Conservation (phyloP, 768 basidiomycete genomes). For the Flagelloscypha sp. region DNA sequence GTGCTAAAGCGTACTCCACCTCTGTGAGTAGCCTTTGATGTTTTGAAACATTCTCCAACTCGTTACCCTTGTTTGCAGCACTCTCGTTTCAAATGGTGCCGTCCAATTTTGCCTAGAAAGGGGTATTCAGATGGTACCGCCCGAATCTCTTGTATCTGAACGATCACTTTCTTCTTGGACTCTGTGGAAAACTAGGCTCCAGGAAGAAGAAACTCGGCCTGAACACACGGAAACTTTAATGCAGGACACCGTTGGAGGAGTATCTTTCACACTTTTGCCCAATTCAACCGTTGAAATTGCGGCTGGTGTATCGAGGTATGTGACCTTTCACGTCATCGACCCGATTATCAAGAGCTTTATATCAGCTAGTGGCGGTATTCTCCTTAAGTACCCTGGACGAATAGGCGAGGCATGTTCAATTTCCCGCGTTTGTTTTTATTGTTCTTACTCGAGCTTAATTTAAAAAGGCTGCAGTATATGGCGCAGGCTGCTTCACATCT, state of each 20-base stretch:
- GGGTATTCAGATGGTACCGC: slow-evolving; percentile 26
- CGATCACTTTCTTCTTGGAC: slow-evolving; percentile 47
- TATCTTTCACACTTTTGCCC: no score
- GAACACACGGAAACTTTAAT: slow-evolving; percentile 20
- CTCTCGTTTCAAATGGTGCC: slow-evolving; percentile 60
- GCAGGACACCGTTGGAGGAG: slow-evolving; percentile 82
- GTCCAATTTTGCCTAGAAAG: slow-evolving; percentile 36
- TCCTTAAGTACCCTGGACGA: slow-evolving; percentile 67
- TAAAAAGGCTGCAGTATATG: slow-evolving; percentile 43
- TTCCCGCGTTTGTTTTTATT: background rate
- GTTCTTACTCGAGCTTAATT: slow-evolving; percentile 1
- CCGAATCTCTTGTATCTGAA: slow-evolving; percentile 41
- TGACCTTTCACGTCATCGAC: background rate
- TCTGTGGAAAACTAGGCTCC: slow-evolving; percentile 48
- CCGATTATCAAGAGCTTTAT: slow-evolving; percentile 2
- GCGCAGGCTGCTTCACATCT: slow-evolving; percentile 56
- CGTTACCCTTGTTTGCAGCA: slow-evolving; percentile 26
- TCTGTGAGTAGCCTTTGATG: slow-evolving; percentile 33
- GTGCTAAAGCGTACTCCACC: slow-evolving; percentile 62
- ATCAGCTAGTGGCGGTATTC: slow-evolving; percentile 76
- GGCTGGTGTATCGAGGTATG: slow-evolving; percentile 71
- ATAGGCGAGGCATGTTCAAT: slow-evolving; percentile 54
- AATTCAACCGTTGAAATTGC: slow-evolving; percentile 37
- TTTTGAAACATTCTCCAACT: slow-evolving; percentile 1
- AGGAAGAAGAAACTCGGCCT: background rate